Conservation (phyloP, 139 green algal species). For the Chlorella sp. region DNA sequence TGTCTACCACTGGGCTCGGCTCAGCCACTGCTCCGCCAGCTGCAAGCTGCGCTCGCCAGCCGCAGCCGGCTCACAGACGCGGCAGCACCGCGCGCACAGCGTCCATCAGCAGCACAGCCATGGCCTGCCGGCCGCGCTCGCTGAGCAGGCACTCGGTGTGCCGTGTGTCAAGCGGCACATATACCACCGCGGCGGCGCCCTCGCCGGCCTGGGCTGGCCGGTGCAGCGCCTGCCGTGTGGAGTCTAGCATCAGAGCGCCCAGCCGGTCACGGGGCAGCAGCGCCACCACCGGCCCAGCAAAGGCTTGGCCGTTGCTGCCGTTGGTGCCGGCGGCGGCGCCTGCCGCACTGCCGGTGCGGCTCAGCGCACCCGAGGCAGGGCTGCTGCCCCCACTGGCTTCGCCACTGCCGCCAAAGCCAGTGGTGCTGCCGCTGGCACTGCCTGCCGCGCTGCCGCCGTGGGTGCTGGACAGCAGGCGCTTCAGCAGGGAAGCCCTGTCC, state of each 20-base stretch:
- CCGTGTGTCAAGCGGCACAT: slow-evolving; percentile 48
- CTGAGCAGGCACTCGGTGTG: slow-evolving; percentile 55
- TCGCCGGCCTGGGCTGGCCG: slow-evolving; percentile 15
- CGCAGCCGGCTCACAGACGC: not conserved
- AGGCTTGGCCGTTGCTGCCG: slow-evolving; percentile 5
- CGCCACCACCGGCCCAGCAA: slow-evolving; percentile 63
- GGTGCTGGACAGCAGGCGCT: slow-evolving; percentile 17
- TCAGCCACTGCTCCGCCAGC: too few species aligned
- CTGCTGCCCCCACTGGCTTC: slow-evolving; percentile 5
- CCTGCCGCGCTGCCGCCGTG: not conserved
- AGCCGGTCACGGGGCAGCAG: slow-evolving; percentile 67
- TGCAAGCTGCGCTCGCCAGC: not conserved
- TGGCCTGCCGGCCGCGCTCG: slow-evolving; percentile 2
- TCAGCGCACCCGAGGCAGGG: not conserved
- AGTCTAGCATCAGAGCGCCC: slow-evolving; percentile 62
- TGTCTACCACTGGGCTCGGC: too few species aligned
- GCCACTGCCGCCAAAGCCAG: slow-evolving; percentile 7
- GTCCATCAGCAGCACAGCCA: slow-evolving; percentile 13
- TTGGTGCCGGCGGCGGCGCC: not conserved
- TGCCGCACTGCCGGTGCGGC: not conserved
- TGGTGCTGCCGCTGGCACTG: not conserved
- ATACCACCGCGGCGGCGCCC: slow-evolving; percentile 4
- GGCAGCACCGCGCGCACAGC: slow-evolving; percentile 22
- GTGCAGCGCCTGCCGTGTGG: slow-evolving; percentile 18
- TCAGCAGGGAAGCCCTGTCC: slow-evolving; percentile 47